Percentiles rank a stretch among this genome's conserved stretches.
Conservation (phyloP, 176 grass and related monocot species). For the Musa troglodytarum region DNA sequence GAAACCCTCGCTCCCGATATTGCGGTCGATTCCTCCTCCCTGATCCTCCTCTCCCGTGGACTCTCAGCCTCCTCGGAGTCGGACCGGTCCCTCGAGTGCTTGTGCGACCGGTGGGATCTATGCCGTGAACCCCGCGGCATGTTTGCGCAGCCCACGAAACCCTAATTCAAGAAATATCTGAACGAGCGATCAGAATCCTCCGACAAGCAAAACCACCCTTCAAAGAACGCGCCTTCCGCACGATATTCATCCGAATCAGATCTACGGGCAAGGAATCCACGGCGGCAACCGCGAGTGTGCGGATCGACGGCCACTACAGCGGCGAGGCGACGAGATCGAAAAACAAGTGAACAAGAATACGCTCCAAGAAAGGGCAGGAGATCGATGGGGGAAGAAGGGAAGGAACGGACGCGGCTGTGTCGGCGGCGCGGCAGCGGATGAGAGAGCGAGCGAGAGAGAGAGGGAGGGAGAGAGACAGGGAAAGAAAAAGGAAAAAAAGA, state of each 20-base stretch:
- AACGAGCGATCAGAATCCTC: slow-evolving; percentile 13
- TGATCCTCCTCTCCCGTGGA: slow-evolving; percentile 23
- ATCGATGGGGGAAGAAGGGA: slow-evolving; percentile 15
- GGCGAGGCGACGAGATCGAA: background rate
- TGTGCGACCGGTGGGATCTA: slow-evolving; percentile 80
- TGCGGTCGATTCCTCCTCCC: slow-evolving; percentile 36
- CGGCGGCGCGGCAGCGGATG: background rate
- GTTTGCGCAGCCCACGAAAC: slow-evolving; percentile 28
- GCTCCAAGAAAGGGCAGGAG: slow-evolving; percentile 4
- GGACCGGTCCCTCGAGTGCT: slow-evolving; percentile 65
- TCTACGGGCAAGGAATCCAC: background rate
- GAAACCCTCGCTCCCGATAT: slow-evolving; percentile 49
- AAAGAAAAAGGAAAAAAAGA: background rate
- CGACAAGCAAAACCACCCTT: slow-evolving; percentile 10
- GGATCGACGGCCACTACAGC: background rate
- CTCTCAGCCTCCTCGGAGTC: slow-evolving; percentile 63
- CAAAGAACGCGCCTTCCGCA: background rate
- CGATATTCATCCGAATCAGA: background rate
- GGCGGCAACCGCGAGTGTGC: background rate
- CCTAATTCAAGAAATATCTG: slow-evolving; percentile 23
- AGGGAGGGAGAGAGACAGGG: background rate
- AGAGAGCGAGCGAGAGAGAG: background rate
- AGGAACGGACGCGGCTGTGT: background rate
- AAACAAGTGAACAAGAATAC: background rate
- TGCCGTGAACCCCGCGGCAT: slow-evolving; percentile 92